Evolutionary conservation across 192 early-diverging fungal genomes (phyloP), one percentile per base, ranked within the genome.

Genomic region (Coemansia sp.): DNA sequence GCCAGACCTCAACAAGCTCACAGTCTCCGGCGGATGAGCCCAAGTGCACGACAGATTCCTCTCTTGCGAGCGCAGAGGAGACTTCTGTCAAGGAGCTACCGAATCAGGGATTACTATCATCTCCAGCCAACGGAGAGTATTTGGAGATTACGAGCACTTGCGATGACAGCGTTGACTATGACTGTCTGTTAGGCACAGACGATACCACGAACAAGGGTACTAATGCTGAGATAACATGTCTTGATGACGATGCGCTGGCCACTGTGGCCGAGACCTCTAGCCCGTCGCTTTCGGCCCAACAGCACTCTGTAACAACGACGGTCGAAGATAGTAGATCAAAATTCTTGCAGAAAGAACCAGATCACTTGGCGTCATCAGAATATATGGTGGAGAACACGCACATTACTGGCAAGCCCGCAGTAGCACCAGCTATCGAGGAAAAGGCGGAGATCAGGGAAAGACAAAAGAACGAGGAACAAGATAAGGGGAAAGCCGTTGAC

Each of bases 401-500:
- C 11, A 17, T 46, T 17, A 3, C 39, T 17, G 39, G 17, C 39
- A 46, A 14, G 39, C 39, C 39, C 14, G 39, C 14, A 14, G 17
- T 46, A 46, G 9, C 39, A 10, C 39, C 39, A 14, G 39, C 39
- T 1, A 14, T 14, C 14, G 39, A 14, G 14, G 39, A 46, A 14
- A 46, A 46, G 39, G 39, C 22, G 29, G 59, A 55, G 23, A 57
- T 25, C 54, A 25, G 24, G 32, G 6, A 72, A 55, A 32, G 39
- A 14, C 51, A 46, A 8, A 5, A 64, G 50, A 17, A 39, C 33
- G 30, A 70, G 36, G 51, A 56, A 52, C 30, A 57, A 69, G 55
- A 64, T 51, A 82, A 82, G 53, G 75, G 66, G 46, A 80, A 75
- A 46, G 71, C 61, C 19, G 64, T 54, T 33, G 68, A 78, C 46